Percentiles rank a stretch among this genome's conserved stretches.
Evolutionary conservation across 176 grass and related monocot species (phyloP).

Genomic region (Sorghum bicolor): DNA sequence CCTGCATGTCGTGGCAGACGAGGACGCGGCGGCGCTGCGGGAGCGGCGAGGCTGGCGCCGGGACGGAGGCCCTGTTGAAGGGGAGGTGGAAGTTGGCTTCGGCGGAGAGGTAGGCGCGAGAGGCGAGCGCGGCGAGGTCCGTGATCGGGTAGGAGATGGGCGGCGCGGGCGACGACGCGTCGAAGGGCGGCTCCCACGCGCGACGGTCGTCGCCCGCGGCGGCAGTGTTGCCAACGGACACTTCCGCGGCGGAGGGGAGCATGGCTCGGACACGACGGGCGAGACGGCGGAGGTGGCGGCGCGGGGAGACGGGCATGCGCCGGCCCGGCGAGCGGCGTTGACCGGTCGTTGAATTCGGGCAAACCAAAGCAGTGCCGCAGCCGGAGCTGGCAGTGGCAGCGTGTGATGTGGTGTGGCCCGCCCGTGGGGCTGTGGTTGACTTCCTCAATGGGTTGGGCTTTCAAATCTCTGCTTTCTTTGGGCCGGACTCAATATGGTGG

Average conservation of each 20-base stretch:
- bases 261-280: conserved; percentile 21
- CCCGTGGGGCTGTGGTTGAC: neutral
- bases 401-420: too few species aligned
- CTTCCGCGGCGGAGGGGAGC: neutral
- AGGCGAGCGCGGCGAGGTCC: conserved; percentile 59
- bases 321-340: neutral
- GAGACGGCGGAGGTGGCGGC: conserved; percentile 27
- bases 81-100: conserved; percentile 71
- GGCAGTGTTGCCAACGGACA: neutral
- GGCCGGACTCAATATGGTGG: neutral
- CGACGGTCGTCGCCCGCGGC: conserved; percentile 16
- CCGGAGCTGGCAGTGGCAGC: neutral
- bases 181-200: conserved; percentile 70
- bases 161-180: conserved; percentile 53
- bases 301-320: conserved; percentile 16
- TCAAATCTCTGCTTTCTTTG: neutral
- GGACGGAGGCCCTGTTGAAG: conserved; percentile 67
- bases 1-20: conserved; percentile 87
- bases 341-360: neutral
- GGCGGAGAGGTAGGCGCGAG: conserved; percentile 61
- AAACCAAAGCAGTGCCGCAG: too few species aligned
- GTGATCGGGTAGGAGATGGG: conserved; percentile 91
- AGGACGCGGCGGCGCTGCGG: conserved; percentile 61
- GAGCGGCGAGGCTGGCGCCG: conserved; percentile 22
- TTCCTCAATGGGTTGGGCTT: neutral